phyloP scores from a whole-genome alignment of 2,329 filamentous ascomycete genomes.

The Cladosporium sp. region DNA sequence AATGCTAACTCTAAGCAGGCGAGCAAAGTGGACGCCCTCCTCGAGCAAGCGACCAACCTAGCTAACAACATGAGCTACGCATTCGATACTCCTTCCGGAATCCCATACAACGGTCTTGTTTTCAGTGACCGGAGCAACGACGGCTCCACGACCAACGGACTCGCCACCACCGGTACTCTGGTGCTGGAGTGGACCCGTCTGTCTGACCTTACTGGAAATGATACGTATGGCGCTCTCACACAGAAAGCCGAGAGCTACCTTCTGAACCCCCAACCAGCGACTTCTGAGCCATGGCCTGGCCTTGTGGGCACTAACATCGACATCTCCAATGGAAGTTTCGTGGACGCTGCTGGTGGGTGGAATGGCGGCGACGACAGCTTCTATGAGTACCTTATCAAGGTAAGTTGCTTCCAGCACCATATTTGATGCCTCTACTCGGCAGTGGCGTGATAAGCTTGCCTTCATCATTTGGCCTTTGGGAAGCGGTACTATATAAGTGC shows the following conservation, averaged over 20 bases:
- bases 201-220: constrained; percentile 70
- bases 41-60: constrained; percentile 67
- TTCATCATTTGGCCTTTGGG: not conserved
- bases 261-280: constrained; percentile 62
- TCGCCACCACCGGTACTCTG: constrained; percentile 76
- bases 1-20: not conserved
- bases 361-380: constrained; percentile 74
- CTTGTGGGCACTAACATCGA: constrained; percentile 69
- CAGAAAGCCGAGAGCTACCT: constrained; percentile 71
- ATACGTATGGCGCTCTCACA: constrained; percentile 64
- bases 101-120: constrained; percentile 69
- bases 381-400: constrained; percentile 86
- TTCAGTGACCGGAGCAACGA: constrained; percentile 54
- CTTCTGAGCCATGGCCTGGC: constrained; percentile 72
- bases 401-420: not conserved
- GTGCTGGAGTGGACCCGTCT: constrained; percentile 83
- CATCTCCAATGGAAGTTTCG: constrained; percentile 65
- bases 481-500: not conserved
- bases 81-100: constrained; percentile 73
- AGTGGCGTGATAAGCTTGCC: not conserved
- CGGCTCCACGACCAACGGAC: constrained; percentile 61
- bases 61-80: constrained; percentile 74
- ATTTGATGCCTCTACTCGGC: not conserved
- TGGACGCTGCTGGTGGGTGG: constrained; percentile 72
- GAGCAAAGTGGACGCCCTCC: constrained; percentile 57